Evolutionary conservation across 495 filamentous ascomycete genomes (phyloP).

Genomic region (Neurospora discreta): DNA sequence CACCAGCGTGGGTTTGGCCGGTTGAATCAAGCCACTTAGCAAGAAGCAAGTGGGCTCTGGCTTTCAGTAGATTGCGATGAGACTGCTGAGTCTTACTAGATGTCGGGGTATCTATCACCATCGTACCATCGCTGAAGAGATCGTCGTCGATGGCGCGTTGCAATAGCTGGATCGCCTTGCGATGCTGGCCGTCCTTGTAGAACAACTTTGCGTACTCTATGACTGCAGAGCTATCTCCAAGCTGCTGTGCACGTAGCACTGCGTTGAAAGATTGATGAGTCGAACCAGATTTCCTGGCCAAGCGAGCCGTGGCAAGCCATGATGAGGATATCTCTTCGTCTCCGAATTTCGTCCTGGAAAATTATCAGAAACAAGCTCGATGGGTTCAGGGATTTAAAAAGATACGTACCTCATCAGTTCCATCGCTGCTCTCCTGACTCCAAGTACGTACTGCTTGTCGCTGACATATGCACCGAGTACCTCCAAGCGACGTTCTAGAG

Average conservation of each 20-base stretch:
- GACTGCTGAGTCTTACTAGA: conserved; percentile 31
- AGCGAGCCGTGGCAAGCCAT: conserved; percentile 76
- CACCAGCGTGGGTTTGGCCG: conserved; percentile 74
- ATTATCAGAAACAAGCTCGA: conserved; percentile 18
- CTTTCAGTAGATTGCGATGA: conserved; percentile 45
- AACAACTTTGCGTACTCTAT: conserved; percentile 87
- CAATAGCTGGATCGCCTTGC: conserved; percentile 86
- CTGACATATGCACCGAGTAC: conserved; percentile 74
- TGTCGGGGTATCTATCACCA: conserved; percentile 32
- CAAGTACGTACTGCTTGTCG: conserved; percentile 92
- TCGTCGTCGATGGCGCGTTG: conserved; percentile 72
- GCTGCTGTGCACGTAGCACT: conserved; percentile 73
- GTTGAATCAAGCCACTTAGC: conserved; percentile 96
- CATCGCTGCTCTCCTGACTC: conserved; percentile 78
- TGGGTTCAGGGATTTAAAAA: conserved; percentile 17
- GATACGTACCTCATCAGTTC: conserved; percentile 48
- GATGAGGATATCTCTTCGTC: conserved; percentile 65
- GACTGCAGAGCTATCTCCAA: conserved; percentile 73
- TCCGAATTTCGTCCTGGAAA: conserved; percentile 33
- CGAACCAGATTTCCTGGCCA: conserved; percentile 75
- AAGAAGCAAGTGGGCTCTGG: conserved; percentile 66
- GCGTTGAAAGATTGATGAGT: conserved; percentile 84
- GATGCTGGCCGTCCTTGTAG: conserved; percentile 91
- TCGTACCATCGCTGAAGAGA: conserved; percentile 37
- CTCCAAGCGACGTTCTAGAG: conserved; percentile 65